These are phyloP conservation scores for Suhomyces coccinellae DNA, from an alignment of 1,139 yeast species.

Conservation along the genomic window DNA sequence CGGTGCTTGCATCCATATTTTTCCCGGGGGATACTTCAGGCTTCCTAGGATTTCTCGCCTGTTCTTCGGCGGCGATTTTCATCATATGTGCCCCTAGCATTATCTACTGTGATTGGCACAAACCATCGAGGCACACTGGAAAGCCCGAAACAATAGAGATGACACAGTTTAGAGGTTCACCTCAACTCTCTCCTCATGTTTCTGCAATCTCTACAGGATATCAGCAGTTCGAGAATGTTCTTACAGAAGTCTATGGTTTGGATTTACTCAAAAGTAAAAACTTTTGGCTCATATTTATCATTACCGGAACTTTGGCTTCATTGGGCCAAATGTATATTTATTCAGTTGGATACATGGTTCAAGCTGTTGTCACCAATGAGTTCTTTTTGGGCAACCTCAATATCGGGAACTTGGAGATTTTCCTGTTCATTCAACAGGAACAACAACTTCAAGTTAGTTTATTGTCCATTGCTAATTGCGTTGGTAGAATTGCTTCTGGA, in stretches of 20 bases:
- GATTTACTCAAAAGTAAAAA: slow-evolving; percentile 32
- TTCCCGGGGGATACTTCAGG: slow-evolving; percentile 53
- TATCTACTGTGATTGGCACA: slow-evolving; percentile 39
- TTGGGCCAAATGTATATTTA: slow-evolving; percentile 65
- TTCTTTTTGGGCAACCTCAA: slow-evolving; percentile 3
- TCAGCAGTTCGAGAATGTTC: slow-evolving; percentile 4
- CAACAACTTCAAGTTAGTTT: slow-evolving; percentile 61
- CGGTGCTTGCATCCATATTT: slow-evolving; percentile 47
- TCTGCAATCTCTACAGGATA: slow-evolving; percentile 10
- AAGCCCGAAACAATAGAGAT: slow-evolving; percentile 13
- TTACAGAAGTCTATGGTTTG: slow-evolving; percentile 18
- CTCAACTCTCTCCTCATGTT: slow-evolving; percentile 11
- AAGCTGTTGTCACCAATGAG: slow-evolving; percentile 39
- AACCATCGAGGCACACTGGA: not conserved
- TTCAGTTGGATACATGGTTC: slow-evolving; percentile 60
- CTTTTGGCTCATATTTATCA: slow-evolving; percentile 51
- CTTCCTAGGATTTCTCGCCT: slow-evolving; percentile 49
- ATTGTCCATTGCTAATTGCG: slow-evolving; percentile 54
- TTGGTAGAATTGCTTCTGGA: slow-evolving; percentile 55
- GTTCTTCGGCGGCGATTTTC: slow-evolving; percentile 40
- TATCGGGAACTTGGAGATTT: not conserved
- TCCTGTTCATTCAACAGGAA: slow-evolving; percentile 37
- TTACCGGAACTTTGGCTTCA: slow-evolving; percentile 54
- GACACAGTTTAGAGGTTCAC: slow-evolving; percentile 12
- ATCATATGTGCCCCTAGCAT: slow-evolving; percentile 49